phyloP scores from a whole-genome alignment of 495 filamentous ascomycete species.

The Cercophora newfieldiana region DNA sequence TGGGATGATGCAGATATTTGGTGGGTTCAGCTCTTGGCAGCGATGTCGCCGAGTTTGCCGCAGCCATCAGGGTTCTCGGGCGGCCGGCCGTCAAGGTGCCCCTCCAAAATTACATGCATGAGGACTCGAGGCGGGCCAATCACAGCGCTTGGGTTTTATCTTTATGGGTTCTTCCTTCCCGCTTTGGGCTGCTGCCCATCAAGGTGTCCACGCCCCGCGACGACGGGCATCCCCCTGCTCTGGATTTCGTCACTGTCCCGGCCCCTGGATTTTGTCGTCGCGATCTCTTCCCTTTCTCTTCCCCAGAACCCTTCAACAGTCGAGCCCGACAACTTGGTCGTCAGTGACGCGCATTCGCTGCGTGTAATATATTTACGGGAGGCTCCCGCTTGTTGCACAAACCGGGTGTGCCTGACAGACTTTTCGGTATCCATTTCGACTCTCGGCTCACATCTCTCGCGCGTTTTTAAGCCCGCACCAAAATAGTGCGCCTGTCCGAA shows the following conservation, averaged over 20 bases:
- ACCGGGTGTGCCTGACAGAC: background rate
- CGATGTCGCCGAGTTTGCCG: background rate
- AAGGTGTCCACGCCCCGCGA: conserved; percentile 11
- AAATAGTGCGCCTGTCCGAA: too few species aligned
- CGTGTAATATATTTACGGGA: background rate
- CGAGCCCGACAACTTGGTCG: background rate
- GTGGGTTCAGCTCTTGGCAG: background rate
- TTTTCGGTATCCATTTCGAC: too few species aligned
- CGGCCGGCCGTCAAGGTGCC: background rate
- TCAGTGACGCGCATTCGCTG: background rate
- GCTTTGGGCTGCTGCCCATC: conserved; percentile 3
- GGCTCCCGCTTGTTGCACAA: background rate
- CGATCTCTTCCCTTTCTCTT: conserved; percentile 2
- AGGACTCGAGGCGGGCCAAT: conserved; percentile 17
- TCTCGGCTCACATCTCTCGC: too few species aligned
- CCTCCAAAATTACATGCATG: conserved; percentile 17
- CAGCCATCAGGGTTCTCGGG: conserved; percentile 2
- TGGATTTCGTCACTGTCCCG: conserved; percentile 9
- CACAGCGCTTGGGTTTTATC: conserved; percentile 11
- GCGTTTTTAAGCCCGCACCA: too few species aligned
- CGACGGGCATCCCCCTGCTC: background rate
- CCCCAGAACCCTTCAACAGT: background rate
- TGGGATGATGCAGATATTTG: conserved; percentile 1
- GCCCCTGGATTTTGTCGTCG: background rate
- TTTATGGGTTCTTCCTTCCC: conserved; percentile 6